Evolutionary conservation across 2,329 filamentous ascomycete species (phyloP), one percentile per base, ranked within the genome.

Genomic region (Emergomyces orientalis): DNA sequence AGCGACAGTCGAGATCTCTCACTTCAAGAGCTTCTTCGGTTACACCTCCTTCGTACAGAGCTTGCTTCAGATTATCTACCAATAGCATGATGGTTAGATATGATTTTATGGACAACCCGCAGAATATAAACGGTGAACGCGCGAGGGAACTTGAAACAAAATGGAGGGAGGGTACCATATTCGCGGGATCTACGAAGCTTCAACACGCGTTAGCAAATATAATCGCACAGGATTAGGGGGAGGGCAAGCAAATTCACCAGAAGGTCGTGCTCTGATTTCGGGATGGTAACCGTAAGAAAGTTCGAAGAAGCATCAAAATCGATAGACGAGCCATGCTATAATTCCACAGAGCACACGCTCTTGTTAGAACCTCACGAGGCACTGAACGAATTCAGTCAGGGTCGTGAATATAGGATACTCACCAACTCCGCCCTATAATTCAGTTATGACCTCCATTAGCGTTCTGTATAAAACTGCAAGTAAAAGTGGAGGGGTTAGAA

Each of bases 231-330:
- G 22, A 27, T 60, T n/a, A 32, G 56, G 13, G 39, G 8, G 8
- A 56, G 13, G 43, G 19, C 2, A 32, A 8, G 19, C 13, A 55
- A 62, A 63, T 80, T 73, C 67, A 86, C 78, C 64, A 91, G 78
- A 58, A 73, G 73, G 59, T 86, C 81, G 74, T 90, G 84, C 70
- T 91, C 86, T 59, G 75, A 72, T 69, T 80, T 84, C 45, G 82
- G 76, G 62, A 90, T 82, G 63, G 79, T 82, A 56, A 88, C 77
- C 65, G 76, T 77, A 30, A 74, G 71, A 47, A 74, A 61, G 63
- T 70, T 67, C 19, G 75, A 68, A 61, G 76, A 72, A 58, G 73
- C 72, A 32, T 72, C 70, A 61, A 73, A 71, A 62, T 78, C 72
- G 61, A 74, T 67, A 54, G 68, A 71, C 62, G 74, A 74, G 30